Evolutionary conservation across 805 yeast genomes (phyloP).

Genomic region (Komagataella kurtzmanii): DNA sequence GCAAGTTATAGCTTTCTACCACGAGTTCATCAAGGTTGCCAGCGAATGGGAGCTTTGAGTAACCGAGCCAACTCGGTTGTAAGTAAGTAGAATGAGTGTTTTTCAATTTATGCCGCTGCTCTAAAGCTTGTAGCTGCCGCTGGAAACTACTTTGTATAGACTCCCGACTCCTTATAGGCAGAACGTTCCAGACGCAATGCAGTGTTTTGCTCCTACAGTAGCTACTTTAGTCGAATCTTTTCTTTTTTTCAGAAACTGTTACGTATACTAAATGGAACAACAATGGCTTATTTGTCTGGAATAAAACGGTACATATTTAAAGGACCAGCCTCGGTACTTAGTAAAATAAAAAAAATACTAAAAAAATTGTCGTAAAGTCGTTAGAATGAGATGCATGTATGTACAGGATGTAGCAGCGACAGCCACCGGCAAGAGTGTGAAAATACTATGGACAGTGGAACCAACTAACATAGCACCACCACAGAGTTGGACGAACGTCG

Average conservation of each 20-base stretch:
- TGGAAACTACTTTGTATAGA: not conserved
- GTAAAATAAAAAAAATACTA: too few relatives aligned
- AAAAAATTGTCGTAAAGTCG: not conserved
- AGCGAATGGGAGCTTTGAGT: constrained; percentile 4
- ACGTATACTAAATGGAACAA: not conserved
- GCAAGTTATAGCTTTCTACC: constrained; percentile 37
- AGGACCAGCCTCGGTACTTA: not conserved
- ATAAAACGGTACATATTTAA: not conserved
- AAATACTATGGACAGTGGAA: not conserved
- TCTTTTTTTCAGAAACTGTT: not conserved
- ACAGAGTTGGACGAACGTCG: constrained; percentile 5
- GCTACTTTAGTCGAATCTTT: too few relatives aligned
- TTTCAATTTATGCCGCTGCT: not conserved
- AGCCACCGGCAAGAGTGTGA: not conserved
- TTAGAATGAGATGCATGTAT: not conserved
- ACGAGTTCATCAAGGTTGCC: constrained; percentile 25
- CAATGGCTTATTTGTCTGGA: not conserved
- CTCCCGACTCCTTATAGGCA: not conserved
- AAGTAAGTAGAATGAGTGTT: not conserved
- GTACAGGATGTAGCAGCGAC: not conserved
- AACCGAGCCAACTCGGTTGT: not conserved
- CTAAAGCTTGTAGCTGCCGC: not conserved
- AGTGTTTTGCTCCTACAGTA: not conserved
- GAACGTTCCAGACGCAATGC: too few relatives aligned
- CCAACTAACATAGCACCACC: constrained; percentile 5